These are phyloP conservation scores for Neonectria hederae DNA, from an alignment of 2,329 filamentous ascomycete species.

Conservation along the genomic window DNA sequence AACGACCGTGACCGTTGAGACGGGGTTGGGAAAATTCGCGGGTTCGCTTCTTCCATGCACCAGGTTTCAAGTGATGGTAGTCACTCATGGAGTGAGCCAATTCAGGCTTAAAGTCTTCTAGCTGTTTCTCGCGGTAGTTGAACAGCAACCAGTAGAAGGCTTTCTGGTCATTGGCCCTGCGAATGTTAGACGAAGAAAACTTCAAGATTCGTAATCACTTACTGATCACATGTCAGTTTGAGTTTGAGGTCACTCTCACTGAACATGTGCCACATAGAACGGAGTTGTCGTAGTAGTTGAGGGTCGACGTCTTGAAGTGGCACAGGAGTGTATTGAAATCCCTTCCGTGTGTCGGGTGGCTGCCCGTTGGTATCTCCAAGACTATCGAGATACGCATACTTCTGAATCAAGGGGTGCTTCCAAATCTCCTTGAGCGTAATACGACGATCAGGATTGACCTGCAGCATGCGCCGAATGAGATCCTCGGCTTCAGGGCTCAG, in stretches of 20 bases:
- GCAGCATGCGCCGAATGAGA: conserved; percentile 81
- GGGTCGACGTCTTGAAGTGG: conserved; percentile 76
- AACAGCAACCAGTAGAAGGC: conserved; percentile 88
- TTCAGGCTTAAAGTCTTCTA: conserved; percentile 86
- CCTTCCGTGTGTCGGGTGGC: conserved; percentile 67
- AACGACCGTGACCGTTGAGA: conserved; percentile 59
- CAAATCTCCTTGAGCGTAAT: conserved; percentile 86
- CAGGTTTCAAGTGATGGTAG: conserved; percentile 80
- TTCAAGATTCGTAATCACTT: conserved; percentile 47
- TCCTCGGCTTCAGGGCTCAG: conserved; percentile 77
- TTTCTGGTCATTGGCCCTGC: conserved; percentile 88
- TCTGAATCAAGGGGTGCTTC: conserved; percentile 85
- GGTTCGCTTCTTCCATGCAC: conserved; percentile 67
- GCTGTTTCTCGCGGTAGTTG: conserved; percentile 82
- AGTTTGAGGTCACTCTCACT: conserved; percentile 75
- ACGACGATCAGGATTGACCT: conserved; percentile 79
- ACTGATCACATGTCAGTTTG: conserved; percentile 73
- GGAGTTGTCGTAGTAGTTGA: conserved; percentile 85
- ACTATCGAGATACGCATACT: conserved; percentile 81
- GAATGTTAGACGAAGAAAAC: conserved; percentile 35
- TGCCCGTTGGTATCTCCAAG: conserved; percentile 65
- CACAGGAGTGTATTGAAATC: conserved; percentile 66
- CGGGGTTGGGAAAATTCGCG: conserved; percentile 64
- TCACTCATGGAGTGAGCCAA: conserved; percentile 89
- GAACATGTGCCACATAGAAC: conserved; percentile 90